A percentile compares a stretch with the other conserved stretches of the same genome.
These are phyloP conservation scores for Candida ulmi DNA, from an alignment of 805 yeast genomes.

Conservation along the genomic window DNA sequence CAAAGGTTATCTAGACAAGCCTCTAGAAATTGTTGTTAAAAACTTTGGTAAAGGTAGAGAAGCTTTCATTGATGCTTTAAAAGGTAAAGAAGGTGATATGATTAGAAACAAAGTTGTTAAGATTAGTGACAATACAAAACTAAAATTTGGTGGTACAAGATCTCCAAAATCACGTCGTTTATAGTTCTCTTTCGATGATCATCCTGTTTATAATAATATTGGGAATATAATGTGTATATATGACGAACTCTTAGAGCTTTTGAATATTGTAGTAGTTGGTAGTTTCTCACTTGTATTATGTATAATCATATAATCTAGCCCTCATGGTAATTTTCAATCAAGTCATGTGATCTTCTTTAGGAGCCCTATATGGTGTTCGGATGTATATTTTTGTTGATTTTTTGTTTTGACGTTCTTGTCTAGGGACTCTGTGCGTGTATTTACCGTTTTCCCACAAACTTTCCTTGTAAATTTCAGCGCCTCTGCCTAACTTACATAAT, in stretches of 20 bases:
- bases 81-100: constrained; percentile 80
- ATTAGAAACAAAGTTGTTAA: constrained; percentile 64
- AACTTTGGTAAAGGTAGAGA: constrained; percentile 88
- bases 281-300: no score
- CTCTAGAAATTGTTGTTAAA: constrained; percentile 71
- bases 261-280: no score
- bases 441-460: constrained; percentile 1
- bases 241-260: constrained; percentile 3
- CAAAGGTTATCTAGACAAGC: constrained; percentile 47
- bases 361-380: constrained; percentile 14
- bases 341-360: constrained; percentile 10
- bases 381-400: not conserved
- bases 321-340: no score
- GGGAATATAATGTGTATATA: constrained; percentile 1
- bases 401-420: no score
- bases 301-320: no score
- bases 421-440: constrained; percentile 7
- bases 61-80: constrained; percentile 77
- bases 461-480: not conserved
- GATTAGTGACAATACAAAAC: constrained; percentile 70
- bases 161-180: constrained; percentile 78
- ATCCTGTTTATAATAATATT: not conserved
- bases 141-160: constrained; percentile 91
- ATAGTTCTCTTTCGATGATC: constrained; percentile 22
- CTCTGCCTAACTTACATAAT: not conserved